Evolutionary conservation across 2,329 filamentous ascomycete species (phyloP), one percentile per base, ranked within the genome.

Genomic region (Epichloe festucae): DNA sequence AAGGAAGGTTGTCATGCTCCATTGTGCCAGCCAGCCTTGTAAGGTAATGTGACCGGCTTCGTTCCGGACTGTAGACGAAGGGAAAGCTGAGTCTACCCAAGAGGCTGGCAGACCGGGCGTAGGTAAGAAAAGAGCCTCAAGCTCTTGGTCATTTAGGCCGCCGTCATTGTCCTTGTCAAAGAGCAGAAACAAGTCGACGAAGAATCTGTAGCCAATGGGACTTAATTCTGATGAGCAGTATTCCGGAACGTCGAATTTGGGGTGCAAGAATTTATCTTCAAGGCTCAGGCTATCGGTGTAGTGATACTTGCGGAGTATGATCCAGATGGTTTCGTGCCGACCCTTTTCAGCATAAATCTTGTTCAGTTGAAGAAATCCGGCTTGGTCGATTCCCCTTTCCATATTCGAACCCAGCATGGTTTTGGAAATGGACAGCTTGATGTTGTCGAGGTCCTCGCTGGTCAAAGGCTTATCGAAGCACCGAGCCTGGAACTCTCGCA

Each of bases 1-100:
- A 54, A 94, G 82, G 61, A 97, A 98, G 0, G 93, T 98, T 0
- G 93, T 98, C 93, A 98, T 98, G 65, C 90, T 96, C 93, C 93
- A 98, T 62, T 98, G 93, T 4, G 93, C 93, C 39, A 98, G 79
- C 93, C 93, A 98, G 2, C 93, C 93, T 67, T 98, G 93, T 4
- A 98, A 74, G 1, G 93, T 98, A 55, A 98, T 90, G 65, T 97
- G 82, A 0, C 93, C 93, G 8, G 88, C 89, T 68, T 98, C 93
- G 63, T 96, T 97, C 42, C 89, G 84, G 17, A 97, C 91, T 0
- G 93, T 96, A 23, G 89, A 95, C 0, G 87, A 89, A 2, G 93
- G 93, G 62, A 98, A 98, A 0, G 82, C 87, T 1, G 85, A 85
- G 56, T 96, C 90, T 0, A 82, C 73, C 93, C 93, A 98, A 0